Evolutionary conservation across 2,329 filamentous ascomycete species (phyloP), one percentile per base, ranked within the genome.

Genomic region (Pseudogymnoascus sp.): DNA sequence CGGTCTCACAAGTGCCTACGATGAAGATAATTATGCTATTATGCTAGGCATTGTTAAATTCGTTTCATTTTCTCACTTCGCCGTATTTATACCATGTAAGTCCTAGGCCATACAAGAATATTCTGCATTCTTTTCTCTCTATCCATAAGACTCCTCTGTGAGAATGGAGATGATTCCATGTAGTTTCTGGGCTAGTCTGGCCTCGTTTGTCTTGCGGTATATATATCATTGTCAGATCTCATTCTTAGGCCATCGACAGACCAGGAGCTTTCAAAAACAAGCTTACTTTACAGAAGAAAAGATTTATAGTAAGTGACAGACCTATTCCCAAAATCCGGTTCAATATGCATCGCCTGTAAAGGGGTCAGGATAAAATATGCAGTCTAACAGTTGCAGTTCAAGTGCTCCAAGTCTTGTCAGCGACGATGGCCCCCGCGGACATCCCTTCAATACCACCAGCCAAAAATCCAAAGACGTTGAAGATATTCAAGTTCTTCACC

Each of bases 401-500:
- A 23, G 38, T 41, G 12, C 38, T n/a, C 12, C 19, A 23, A 45
- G 6, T n/a, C 19, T 23, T 26, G 9, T 28, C 13, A 48, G 7
- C n/a, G 12, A 23, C 21, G 41, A 52, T 52, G 45, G 45, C n/a
- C 26, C 45, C 23, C 4, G 3, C 12, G 3, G n/a, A 10, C 7
- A 2, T 26, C 12, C 12, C 12, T 10, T 23, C 7, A n/a, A 5
- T 3, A 7, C 38, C 21, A 10, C 21, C 39, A 26, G 13, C 13
- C 38, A 41, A 41, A 41, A 4, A 41, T 13, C 13, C 38, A 23
- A 21, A n/a, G 21, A 23, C 5, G 10, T 41, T 41, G 39, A 26
- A 5, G 21, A 48, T 5, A 23, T 63, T 63, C 37, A 39, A 52
- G 5, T 19, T 34, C 6, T 64, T 65, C 56, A 28, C 63, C 3